Evolutionary conservation across 2,329 filamentous ascomycete species (phyloP).

Genomic region (Periconia macrospinosa): DNA sequence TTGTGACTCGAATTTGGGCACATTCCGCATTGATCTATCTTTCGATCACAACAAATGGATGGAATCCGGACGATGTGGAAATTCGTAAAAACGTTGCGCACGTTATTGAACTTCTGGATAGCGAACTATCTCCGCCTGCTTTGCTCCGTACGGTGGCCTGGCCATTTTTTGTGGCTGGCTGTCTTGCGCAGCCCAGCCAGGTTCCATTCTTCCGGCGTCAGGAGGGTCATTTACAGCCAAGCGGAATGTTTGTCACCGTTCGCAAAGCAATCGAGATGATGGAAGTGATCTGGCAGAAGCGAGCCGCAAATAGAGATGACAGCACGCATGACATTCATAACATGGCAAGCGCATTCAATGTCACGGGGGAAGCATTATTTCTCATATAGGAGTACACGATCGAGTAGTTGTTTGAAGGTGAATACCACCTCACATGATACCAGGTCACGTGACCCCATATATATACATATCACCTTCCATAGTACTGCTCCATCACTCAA

Average conservation of each 20-base stretch:
- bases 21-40: slow-evolving; percentile 23
- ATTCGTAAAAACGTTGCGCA: slow-evolving; percentile 15
- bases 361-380: no score
- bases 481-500: no score
- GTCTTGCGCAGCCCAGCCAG: slow-evolving; percentile 14
- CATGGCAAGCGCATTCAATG: no score
- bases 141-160: slow-evolving; percentile 33
- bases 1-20: slow-evolving; percentile 22
- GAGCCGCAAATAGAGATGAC: no score
- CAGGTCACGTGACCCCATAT: no score
- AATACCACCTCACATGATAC: no score
- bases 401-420: no score
- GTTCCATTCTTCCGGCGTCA: slow-evolving; percentile 23
- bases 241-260: slow-evolving; percentile 26
- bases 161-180: slow-evolving; percentile 38
- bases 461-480: no score
- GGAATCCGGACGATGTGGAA: slow-evolving; percentile 17
- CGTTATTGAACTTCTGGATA: slow-evolving; percentile 13
- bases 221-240: slow-evolving; percentile 16
- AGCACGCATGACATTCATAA: no score
- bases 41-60: slow-evolving; percentile 18
- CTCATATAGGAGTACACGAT: no score
- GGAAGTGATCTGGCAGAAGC: slow-evolving; percentile 38
- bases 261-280: slow-evolving; percentile 39
- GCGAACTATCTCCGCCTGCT: slow-evolving; percentile 12